Evolutionary conservation across 2,329 filamentous ascomycete species (phyloP), one percentile per base, ranked within the genome.

Genomic region (Colletotrichum lindemuthianum): DNA sequence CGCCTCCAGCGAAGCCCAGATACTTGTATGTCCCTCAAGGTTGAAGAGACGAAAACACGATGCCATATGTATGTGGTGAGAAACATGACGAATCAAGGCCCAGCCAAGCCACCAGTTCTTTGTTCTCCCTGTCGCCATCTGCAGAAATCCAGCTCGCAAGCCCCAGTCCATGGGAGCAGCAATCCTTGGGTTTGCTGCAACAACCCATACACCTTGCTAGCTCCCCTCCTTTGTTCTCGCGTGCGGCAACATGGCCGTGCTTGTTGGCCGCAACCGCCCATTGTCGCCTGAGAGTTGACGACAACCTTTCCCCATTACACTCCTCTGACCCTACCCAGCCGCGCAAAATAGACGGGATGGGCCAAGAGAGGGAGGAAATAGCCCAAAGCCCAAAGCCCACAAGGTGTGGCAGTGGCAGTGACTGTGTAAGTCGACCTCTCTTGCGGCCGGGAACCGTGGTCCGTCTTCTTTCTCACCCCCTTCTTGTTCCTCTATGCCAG

Each of bases 231-330:
- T 66, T 66, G 63, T 66, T 64, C 63, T 64, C 63, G 48, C 54
- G 39, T 59, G 50, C 59, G 16, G 53, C 39, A 44, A 47, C 59
- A 59, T 66, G 59, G 59, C 43, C 59, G 51, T 53, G 59, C 45
- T 40, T 51, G 39, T 61, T 53, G 63, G 49, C 63, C 63, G 63
- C 63, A 66, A 66, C 59, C 63, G 63, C 63, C 44, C 48, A 59
- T 64, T 66, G 59, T 64, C 54, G 48, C 49, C 36, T 54, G 41
- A 54, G 45, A 51, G 58, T 56, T 56, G 51, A 65, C 45, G 51
- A 61, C 61, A 47, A 52, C 61, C 61, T 65, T 40, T 37, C 44
- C 32, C 39, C 32, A 52, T 52, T 45, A 36, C 56, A 59, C 56
- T 59, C 56, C 56, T n/a, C 56, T 39, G 44, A 50, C 55, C 45